phyloP scores from a whole-genome alignment of 116 monocot species.

The Zostera marina region DNA sequence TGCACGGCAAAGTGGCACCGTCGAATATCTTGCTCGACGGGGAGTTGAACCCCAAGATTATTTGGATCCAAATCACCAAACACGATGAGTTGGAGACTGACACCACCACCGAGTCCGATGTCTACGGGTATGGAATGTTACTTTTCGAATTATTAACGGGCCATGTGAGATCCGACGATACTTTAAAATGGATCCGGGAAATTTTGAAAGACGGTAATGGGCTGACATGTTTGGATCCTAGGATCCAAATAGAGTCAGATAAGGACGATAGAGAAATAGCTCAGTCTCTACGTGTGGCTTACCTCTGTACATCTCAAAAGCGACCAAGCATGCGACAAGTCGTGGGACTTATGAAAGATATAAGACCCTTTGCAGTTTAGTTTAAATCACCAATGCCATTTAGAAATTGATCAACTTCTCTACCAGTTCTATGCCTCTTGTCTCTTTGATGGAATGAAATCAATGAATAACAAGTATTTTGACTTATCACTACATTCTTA shows the following conservation, averaged over 20 bases:
- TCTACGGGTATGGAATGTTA: constrained; percentile 50
- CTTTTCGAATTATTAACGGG: constrained; percentile 60
- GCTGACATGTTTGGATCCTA: constrained; percentile 24
- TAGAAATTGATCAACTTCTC: too few species aligned
- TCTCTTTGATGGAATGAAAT: too few species aligned
- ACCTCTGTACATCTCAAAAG: constrained; percentile 64
- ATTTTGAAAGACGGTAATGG: constrained; percentile 26
- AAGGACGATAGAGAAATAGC: constrained; percentile 44
- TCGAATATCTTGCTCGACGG: constrained; percentile 59
- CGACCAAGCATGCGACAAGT: constrained; percentile 75
- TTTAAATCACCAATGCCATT: too few species aligned
- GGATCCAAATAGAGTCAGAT: constrained; percentile 24
- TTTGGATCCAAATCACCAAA: constrained; percentile 20
- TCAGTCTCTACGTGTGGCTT: constrained; percentile 51
- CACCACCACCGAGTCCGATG: constrained; percentile 11
- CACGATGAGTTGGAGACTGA: not conserved
- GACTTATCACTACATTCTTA: too few species aligned
- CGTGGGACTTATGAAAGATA: constrained; percentile 70
- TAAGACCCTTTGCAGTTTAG: constrained; percentile 16
- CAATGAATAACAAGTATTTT: too few species aligned
- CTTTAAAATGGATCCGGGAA: constrained; percentile 27
- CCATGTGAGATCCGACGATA: constrained; percentile 14
- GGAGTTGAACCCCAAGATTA: constrained; percentile 48
- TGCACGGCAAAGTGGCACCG: constrained; percentile 51
- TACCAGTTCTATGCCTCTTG: too few species aligned